A percentile compares a stretch with the other conserved stretches of the same genome.
phyloP scores from a whole-genome alignment of 805 yeast genomes.

The Suhomyces sp. region DNA sequence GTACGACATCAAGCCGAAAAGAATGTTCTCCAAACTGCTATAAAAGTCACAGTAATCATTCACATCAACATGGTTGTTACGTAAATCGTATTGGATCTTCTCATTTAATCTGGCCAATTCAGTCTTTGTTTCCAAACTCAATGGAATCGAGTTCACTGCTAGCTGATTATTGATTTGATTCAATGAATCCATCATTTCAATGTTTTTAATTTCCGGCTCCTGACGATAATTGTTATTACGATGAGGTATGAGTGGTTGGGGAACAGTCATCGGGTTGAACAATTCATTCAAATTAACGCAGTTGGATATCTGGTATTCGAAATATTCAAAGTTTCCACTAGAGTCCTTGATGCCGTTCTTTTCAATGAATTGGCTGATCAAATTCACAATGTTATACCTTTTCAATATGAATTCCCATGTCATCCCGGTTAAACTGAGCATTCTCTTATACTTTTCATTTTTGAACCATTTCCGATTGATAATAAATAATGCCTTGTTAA shows the following conservation, averaged over 20 bases:
- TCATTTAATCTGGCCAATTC: slow-evolving; percentile 35
- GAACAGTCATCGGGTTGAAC: slow-evolving; percentile 42
- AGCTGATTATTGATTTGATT: slow-evolving; percentile 1
- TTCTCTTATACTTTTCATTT: slow-evolving; percentile 44
- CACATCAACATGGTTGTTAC: slow-evolving; percentile 42
- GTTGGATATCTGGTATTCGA: slow-evolving; percentile 41
- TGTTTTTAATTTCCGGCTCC: not conserved
- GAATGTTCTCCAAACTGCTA: slow-evolving; percentile 37
- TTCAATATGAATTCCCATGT: slow-evolving; percentile 44
- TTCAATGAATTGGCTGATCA: slow-evolving; percentile 24
- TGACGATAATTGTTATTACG: not conserved
- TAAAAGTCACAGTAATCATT: slow-evolving; percentile 45
- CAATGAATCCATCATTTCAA: not conserved
- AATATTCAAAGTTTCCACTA: slow-evolving; percentile 24
- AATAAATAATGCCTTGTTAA: slow-evolving; percentile 41
- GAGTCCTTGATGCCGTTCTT: slow-evolving; percentile 8
- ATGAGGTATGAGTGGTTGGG: slow-evolving; percentile 29
- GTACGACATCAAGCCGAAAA: slow-evolving; percentile 39
- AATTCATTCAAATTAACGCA: slow-evolving; percentile 39
- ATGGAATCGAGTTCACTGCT: slow-evolving; percentile 3
- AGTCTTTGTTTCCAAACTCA: slow-evolving; percentile 13
- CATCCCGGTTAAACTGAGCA: slow-evolving; percentile 40
- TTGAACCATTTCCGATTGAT: slow-evolving; percentile 45
- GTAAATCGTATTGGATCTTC: slow-evolving; percentile 38
- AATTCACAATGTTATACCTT: slow-evolving; percentile 28